Base-by-base conservation (phyloP, 306 rosid genomes). In the Lathyrus oleraceus region DNA sequence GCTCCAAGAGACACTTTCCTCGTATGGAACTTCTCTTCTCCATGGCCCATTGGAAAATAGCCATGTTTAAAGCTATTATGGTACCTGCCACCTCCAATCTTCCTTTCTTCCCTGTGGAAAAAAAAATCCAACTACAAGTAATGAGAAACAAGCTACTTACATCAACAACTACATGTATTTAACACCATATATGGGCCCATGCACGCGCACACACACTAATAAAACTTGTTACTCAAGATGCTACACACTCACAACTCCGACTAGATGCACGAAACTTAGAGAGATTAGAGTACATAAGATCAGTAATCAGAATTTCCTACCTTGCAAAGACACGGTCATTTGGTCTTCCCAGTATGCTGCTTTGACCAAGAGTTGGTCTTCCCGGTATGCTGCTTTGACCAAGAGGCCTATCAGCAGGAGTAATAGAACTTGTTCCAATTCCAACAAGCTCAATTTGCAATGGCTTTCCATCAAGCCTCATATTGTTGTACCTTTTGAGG, bases 391-490 rank as follows among this genome's bases (percentile, higher is more conserved):
- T 20, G 39, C 38, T 60, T 53, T 53, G 66, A 59, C 3, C 32
- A 42, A 44, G 79, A 42, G 82, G 69, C 10, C 19, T 13, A n/a
- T 48, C 48, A 48, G 65, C 51, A 67, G 75, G 54, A 71, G 70
- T 6, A 65, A 51, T 74, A 40, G 65, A 25, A 71, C 68, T 52
- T 43, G 69, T 42, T 65, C 91, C 89, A 25, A 86, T 42, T 65
- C 91, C 89, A 20, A 86, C 87, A 43, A 88, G 79, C 80, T 88
- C 89, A 71, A 88, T 84, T 35, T 82, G 75, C 65, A 88, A 20
- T 65, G 79, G 77, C 61, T 80, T 84, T 59, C 91, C 91, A 76
- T 88, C 91, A 71, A 88, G 91, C 39, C 6, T 74, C 79, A 76
- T 43, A 44, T 84, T 78, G 78, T 88, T 81, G 81, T 82, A 88